Evolutionary conservation across 139 green algal genomes (phyloP).

Genomic region (Ettlia oleoabundans): DNA sequence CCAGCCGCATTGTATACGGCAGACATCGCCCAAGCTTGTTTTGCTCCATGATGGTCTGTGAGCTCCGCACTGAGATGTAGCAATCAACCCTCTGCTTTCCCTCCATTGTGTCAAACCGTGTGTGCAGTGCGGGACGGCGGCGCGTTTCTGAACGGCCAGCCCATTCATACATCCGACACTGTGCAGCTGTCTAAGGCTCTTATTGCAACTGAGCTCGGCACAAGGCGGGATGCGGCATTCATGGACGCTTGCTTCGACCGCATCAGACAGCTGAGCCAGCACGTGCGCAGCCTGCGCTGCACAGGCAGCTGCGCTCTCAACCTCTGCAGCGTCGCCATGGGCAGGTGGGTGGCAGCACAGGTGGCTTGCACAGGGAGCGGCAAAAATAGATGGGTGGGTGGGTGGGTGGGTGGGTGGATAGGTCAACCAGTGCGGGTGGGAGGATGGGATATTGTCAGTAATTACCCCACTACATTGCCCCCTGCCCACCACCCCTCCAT

Average conservation of each 20-base stretch:
- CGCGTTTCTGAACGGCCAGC: constrained; percentile 79
- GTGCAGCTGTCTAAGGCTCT: constrained; percentile 72
- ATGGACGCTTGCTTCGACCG: constrained; percentile 79
- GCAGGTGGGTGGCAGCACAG: no score
- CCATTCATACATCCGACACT: constrained; percentile 64
- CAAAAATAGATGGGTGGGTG: no score
- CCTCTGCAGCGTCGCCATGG: constrained; percentile 75
- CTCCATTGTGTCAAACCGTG: neutral
- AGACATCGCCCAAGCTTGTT: no score
- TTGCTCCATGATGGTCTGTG: no score
- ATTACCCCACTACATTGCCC: neutral
- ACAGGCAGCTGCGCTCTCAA: constrained; percentile 92
- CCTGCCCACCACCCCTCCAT: constrained; percentile 20
- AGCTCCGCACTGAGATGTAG: neutral
- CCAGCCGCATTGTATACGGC: no score
- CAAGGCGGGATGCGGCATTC: constrained; percentile 67
- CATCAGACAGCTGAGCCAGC: constrained; percentile 55
- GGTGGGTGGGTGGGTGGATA: neutral
- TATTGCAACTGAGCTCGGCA: constrained; percentile 87
- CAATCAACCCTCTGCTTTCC: neutral
- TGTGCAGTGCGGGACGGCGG: constrained; percentile 59
- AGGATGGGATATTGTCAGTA: no score
- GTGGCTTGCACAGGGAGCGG: no score
- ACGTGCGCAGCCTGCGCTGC: constrained; percentile 74
- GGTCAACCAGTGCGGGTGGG: neutral